Evolutionary conservation across 2,329 filamentous ascomycete species (phyloP), one percentile per base, ranked within the genome.

Genomic region (Pestalotiopsis sp.): DNA sequence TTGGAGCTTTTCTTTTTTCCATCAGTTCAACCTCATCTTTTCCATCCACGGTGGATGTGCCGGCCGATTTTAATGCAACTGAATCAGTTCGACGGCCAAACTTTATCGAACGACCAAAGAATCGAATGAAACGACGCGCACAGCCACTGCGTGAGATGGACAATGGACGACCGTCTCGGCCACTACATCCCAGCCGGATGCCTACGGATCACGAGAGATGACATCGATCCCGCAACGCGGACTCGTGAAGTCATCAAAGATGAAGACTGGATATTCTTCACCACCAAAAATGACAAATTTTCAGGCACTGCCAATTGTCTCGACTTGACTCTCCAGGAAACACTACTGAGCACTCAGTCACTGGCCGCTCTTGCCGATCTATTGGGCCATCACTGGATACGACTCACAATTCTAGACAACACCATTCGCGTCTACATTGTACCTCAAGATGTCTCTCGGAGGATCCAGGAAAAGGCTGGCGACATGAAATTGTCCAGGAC

Each of bases 391-490:
- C 69, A 72, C 20, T 88, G 85, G 86, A 78, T 86, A 1, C 78
- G 79, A 4, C 72, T 88, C 7, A 79, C 83, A n/a, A 80, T 84
- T 60, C 73, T 73, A 5, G 61, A 71, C 13, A 65, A 71, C 2
- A 59, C 72, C 1, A 52, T 89, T 7, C 84, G 91, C 25, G 81
- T 93, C 0, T 90, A 91, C 73, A 72, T 92, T 4, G 83, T 93
- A 2, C 90, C 91, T 2, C 89, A 92, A 71, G 92, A 95, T 78
- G 82, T 89, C 41, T 84, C 86, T 2, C 85, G 88, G 38, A 76
- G 81, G 1, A 77, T 78, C 4, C 81, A 92, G n/a, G 81, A 86
- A 52, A 83, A 89, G 6, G 81, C 80, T 1, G 49, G 49, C 36
- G 80, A 84, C 68, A 73, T 72, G 2, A 77, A 74, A 17, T 76